Base-by-base conservation (phyloP, 2,329 filamentous ascomycete species). In the Penicillium sp. region DNA sequence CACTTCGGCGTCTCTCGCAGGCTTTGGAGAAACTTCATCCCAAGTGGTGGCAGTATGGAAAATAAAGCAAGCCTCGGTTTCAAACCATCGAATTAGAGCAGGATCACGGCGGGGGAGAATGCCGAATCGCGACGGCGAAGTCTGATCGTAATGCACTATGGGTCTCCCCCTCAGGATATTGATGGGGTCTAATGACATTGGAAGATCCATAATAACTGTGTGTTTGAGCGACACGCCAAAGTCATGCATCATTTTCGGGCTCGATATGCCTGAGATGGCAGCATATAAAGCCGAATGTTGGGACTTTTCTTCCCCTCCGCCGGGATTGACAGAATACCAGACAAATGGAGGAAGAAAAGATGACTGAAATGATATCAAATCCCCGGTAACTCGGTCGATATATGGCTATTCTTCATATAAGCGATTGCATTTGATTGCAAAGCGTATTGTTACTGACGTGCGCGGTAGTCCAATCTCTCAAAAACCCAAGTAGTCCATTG, bases 181-280 rank as follows among this genome's bases (percentile, higher is more conserved):
- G 42, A 85, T 68, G 0, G 87, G 87, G 57, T 89, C 83, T 1
- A 91, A 75, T 0, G 83, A 85, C 0, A 91, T 76, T 0, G 88
- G 88, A 10, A 90, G 77, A 65, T 91, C 88, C 73, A 91, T 81
- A 54, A 91, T 88, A 37, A 90, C 75, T 0, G 87, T 89, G 64
- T 89, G 81, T 5, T 68, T 71, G 5, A 75, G 78, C 1, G 87
- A 88, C 1, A 88, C 87, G 14, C 88, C 88, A 71, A 90, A 91
- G 69, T 91, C 88, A 67, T 91, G 88, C 87, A 91, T 91, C 82
- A 91, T 88, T 68, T 88, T 89, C 1, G 87, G 84, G 1, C 83
- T 83, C 4, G 77, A 76, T 26, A 90, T 78, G 0, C 87, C 87
- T 0, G 86, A 82, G 0, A 91, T 79, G 0, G 85, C 77, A 7